Percentiles rank a stretch among this genome's conserved stretches.
phyloP scores from a whole-genome alignment of 805 yeast genomes.

The Candida germanica region DNA sequence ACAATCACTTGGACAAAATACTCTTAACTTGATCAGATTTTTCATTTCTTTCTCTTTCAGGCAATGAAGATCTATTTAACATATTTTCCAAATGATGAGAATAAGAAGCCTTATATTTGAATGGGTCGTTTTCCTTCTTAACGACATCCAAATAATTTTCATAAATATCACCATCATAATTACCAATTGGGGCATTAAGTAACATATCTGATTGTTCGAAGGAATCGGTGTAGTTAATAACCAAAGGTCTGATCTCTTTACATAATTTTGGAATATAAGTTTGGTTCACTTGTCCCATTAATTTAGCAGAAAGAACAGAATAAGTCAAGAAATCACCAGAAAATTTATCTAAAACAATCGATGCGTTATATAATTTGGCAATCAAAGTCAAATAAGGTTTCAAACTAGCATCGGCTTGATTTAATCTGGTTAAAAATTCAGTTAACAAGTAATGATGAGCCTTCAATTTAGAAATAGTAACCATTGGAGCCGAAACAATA shows the following conservation, averaged over 20 bases:
- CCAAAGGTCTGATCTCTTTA: constrained; percentile 38
- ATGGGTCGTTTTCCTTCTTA: constrained; percentile 33
- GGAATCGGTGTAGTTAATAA: constrained; percentile 40
- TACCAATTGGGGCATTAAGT: constrained; percentile 41
- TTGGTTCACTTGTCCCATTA: constrained; percentile 26
- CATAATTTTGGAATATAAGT: constrained; percentile 30
- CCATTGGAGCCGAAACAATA: constrained; percentile 34
- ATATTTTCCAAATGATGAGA: constrained; percentile 33
- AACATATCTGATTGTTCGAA: constrained; percentile 44
- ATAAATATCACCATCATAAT: constrained; percentile 42
- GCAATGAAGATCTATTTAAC: constrained; percentile 38
- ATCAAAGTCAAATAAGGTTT: constrained; percentile 30
- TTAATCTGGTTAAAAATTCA: constrained; percentile 23
- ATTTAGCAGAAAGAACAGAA: constrained; percentile 28
- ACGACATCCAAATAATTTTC: constrained; percentile 40
- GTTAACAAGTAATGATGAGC: constrained; percentile 42
- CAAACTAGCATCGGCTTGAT: constrained; percentile 20
- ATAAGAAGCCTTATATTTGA: constrained; percentile 40
- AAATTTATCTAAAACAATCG: constrained; percentile 32
- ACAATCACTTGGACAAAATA: constrained; percentile 24
- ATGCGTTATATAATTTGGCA: constrained; percentile 31
- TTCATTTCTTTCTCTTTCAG: constrained; percentile 39
- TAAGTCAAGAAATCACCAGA: constrained; percentile 37
- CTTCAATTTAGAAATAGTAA: constrained; percentile 39
- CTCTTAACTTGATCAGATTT: constrained; percentile 31